Evolutionary conservation across 2,329 filamentous ascomycete species (phyloP), one percentile per base, ranked within the genome.

Genomic region (Polychaeton citri): DNA sequence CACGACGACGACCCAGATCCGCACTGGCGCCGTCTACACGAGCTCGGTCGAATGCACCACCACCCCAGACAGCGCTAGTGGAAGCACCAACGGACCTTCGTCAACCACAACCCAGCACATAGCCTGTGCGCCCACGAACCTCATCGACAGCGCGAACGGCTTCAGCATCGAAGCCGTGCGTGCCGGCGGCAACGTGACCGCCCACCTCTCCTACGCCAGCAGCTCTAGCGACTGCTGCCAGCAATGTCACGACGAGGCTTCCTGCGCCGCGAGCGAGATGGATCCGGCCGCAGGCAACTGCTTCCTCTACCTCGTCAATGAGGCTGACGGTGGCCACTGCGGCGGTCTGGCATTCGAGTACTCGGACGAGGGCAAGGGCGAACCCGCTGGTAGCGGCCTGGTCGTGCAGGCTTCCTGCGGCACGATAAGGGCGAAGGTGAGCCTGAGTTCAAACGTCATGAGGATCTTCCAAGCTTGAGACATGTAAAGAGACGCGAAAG

Each of bases 51-150:
- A 15, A 10, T 28, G 24, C 24, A 28, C 24, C 24, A 12, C 24
- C 24, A 28, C 24, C 24, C 4, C 15, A 3, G 12, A 10, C 7
- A 3, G 12, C 5, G 12, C 24, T 4, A 15, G 24, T 15, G 7
- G 24, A 5, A 7, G 7, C 15, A 7, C 24, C 24, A n/a, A n/a
- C n/a, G 24, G 12, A 34, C 43, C 45, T 21, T 37, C 39, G 16
- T 42, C 43, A 17, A 50, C 48, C 8, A 51, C 47, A 4, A 51
- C 46, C 13, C 48, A 51, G 32, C 45, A 49, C 33, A 30, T 45
- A 33, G 48, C 48, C 32, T 51, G 48, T 34, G 48, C 48, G 4
- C 46, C 48, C n/a, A 49, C 48, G 4, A 51, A 51, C 30, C 39
- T 51, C 28, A 43, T 51, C 36, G 41, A 39, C 19, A 26, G 39